Base-by-base conservation (phyloP, 2,329 filamentous ascomycete genomes). In the Gyromitra esculenta region DNA sequence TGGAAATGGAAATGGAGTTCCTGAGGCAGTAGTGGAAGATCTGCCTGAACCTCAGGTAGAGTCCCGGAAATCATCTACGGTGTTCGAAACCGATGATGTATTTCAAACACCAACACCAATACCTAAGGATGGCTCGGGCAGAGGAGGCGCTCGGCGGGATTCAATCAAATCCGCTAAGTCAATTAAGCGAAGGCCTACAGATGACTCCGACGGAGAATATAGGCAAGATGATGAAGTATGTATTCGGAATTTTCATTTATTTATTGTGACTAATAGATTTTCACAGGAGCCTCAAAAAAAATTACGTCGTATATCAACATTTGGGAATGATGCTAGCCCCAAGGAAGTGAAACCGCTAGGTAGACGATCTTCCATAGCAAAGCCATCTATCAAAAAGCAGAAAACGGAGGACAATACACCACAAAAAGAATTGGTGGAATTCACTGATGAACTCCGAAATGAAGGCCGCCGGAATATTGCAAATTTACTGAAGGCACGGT, bases 401-500 rank as follows among this genome's bases (percentile, higher is more conserved):
- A 67, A 77, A 35, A 73, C 67, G 18, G 75, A 78, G 35, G 79
- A 79, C 48, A 82, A 82, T 43, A 81, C 81, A 31, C 80, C 82
- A 52, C 81, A 82, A 45, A 79, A 82, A 39, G 82, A 83, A 39
- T 79, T 83, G 48, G 80, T 82, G 21, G 82, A 80, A 62, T 82
- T 82, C 25, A 80, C 87, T 62, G 84, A 85, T 45, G 84, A 87
- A 21, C 84, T 90, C 43, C 87, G 93, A 0, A 88, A 89, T 21
- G 86, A 89, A 11, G 82, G 86, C 45, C 91, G 94, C 78, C 90
- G 89, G 81, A 89, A 88, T 41, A 88, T 90, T 15, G 93, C 92
- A 7, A 90, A 89, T 79, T 89, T 89, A 25, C 84, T 98, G 39
- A 87, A 89, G 79, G 93, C 91, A 79, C 88, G 90, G 15, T 88